phyloP scores from a whole-genome alignment of 1,284 basidiomycete genomes.

The Coniferiporia sulphurascens region DNA sequence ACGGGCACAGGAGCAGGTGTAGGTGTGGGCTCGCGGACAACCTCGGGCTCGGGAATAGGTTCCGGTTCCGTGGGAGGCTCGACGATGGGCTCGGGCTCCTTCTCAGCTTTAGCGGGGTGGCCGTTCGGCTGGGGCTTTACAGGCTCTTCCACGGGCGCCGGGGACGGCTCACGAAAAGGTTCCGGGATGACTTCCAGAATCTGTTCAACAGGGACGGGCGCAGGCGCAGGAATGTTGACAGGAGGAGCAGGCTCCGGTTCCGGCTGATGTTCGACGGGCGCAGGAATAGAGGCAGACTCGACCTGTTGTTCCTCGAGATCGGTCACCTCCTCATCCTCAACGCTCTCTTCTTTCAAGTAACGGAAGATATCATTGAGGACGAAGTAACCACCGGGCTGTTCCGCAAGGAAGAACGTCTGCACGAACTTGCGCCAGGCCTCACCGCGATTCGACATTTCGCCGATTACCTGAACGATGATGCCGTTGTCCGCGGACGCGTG shows the following conservation, averaged over 20 bases:
- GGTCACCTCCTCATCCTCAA: slow-evolving; percentile 46
- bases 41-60: slow-evolving; percentile 19
- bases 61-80: slow-evolving; percentile 12
- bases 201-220: slow-evolving; percentile 4
- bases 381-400: slow-evolving; percentile 98
- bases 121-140: slow-evolving; percentile 20
- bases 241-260: slow-evolving; percentile 20
- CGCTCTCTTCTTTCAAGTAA: slow-evolving; percentile 93
- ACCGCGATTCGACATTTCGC: slow-evolving; percentile 93
- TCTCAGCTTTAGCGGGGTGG: slow-evolving; percentile 29
- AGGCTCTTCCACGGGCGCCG: no score
- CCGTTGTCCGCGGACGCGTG: slow-evolving; percentile 92
- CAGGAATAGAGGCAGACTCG: slow-evolving; percentile 22
- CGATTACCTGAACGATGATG: slow-evolving; percentile 97
- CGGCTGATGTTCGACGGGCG: slow-evolving; percentile 27
- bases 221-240: slow-evolving; percentile 19
- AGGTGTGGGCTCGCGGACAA: slow-evolving; percentile 24
- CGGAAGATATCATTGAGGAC: slow-evolving; percentile 99
- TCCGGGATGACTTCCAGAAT: no score
- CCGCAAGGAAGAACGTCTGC: slow-evolving; percentile 99
- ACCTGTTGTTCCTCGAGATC: slow-evolving; percentile 22
- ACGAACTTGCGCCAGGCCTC: slow-evolving; percentile 97
- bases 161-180: no score
- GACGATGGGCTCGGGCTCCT: slow-evolving; percentile 20
- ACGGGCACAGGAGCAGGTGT: slow-evolving; percentile 30